Conservation (phyloP, 2,329 filamentous ascomycete species). For the Hypomyces perniciosus region DNA sequence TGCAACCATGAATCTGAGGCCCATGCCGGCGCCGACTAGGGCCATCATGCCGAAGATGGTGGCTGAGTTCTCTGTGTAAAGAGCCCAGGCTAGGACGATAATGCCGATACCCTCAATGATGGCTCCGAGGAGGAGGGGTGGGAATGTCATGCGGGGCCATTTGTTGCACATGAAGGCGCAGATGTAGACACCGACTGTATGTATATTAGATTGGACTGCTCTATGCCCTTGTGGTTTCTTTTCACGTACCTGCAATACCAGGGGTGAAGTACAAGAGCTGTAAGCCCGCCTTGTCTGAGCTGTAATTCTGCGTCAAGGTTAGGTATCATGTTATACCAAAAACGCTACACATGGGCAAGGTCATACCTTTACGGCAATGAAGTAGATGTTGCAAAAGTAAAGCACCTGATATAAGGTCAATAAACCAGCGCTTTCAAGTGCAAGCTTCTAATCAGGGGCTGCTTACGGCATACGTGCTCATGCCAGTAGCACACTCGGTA, state of each 20-base stretch:
- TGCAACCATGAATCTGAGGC: slow-evolving; percentile 59
- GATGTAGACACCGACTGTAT: slow-evolving; percentile 46
- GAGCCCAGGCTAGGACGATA: slow-evolving; percentile 50
- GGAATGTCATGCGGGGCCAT: slow-evolving; percentile 57
- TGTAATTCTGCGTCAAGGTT: slow-evolving; percentile 35
- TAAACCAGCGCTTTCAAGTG: background rate
- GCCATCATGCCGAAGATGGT: slow-evolving; percentile 62
- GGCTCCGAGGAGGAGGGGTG: slow-evolving; percentile 50
- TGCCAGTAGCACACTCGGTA: slow-evolving; percentile 55
- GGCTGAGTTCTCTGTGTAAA: slow-evolving; percentile 40
- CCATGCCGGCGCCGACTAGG: slow-evolving; percentile 56
- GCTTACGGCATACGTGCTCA: slow-evolving; percentile 43
- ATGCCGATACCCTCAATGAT: slow-evolving; percentile 54
- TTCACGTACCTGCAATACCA: slow-evolving; percentile 47
- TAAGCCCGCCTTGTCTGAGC: slow-evolving; percentile 44
- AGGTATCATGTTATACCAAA: background rate
- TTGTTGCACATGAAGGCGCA: slow-evolving; percentile 55
- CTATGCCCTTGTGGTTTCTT: background rate
- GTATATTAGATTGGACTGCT: background rate
- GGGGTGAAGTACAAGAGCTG: slow-evolving; percentile 60
- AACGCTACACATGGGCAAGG: background rate
- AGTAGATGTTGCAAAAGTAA: slow-evolving; percentile 66
- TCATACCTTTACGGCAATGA: slow-evolving; percentile 48
- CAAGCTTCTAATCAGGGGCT: background rate
- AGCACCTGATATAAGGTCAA: slow-evolving; percentile 38